These are phyloP conservation scores for Aspergillus melleus DNA, from an alignment of 2,329 filamentous ascomycete species.

Conservation along the genomic window DNA sequence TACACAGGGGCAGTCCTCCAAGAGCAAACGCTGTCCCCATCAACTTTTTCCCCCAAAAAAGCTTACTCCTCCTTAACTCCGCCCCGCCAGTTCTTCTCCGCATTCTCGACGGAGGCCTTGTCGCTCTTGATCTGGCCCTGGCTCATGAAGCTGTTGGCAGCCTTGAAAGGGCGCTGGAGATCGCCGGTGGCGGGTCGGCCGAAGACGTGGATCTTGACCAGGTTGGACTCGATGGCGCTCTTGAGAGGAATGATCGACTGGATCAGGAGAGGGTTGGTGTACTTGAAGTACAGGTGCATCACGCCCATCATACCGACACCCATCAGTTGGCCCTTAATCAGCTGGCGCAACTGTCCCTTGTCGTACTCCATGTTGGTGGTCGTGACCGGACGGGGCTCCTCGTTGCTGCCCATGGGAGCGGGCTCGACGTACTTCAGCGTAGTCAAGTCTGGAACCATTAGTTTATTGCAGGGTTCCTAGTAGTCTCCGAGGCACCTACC, in stretches of 20 bases:
- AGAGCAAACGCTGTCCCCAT: conserved; percentile 1
- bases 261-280: conserved; percentile 98
- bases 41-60: not conserved
- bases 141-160: conserved; percentile 75
- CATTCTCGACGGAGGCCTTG: conserved; percentile 68
- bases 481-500: conserved; percentile 57
- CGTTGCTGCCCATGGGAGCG: conserved; percentile 84
- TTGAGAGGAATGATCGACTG: conserved; percentile 99
- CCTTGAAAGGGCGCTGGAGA: conserved; percentile 95
- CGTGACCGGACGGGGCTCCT: conserved; percentile 94
- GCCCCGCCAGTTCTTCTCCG: conserved; percentile 51
- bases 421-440: conserved; percentile 99
- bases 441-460: conserved; percentile 69
- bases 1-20: conserved; percentile 8
- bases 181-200: conserved; percentile 85
- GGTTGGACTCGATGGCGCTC: conserved; percentile 89
- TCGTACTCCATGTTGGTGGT: conserved; percentile 98
- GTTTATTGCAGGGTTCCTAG: not conserved
- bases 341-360: conserved; percentile 74
- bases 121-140: conserved; percentile 77
- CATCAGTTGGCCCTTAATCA: conserved; percentile 91
- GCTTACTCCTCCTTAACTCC: conserved; percentile 53
- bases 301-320: conserved; percentile 96
- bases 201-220: conserved; percentile 92
- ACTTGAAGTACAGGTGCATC: conserved; percentile 99